Conservation (phyloP, 768 basidiomycete genomes). For the Termitomyces sp. region DNA sequence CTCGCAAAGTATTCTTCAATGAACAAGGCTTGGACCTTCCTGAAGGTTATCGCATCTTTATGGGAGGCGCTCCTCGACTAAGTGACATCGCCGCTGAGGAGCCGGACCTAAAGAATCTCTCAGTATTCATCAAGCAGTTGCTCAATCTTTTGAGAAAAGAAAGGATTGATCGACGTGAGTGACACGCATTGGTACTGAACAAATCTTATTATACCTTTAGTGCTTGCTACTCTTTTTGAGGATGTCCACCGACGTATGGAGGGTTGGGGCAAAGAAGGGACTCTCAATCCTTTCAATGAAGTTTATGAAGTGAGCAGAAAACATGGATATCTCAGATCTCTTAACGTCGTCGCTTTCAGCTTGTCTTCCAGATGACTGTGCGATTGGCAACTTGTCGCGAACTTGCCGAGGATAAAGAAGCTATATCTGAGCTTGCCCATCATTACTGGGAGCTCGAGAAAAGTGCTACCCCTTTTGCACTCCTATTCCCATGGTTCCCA, state of each 20-base stretch:
- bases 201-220: background rate
- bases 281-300: conserved; percentile 14
- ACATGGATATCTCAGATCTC: background rate
- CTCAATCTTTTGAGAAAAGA: conserved; percentile 7
- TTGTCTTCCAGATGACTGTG: conserved; percentile 17
- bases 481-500: conserved; percentile 23
- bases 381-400: conserved; percentile 15
- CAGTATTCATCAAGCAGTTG: conserved; percentile 4
- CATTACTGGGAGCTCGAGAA: conserved; percentile 14
- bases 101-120: background rate
- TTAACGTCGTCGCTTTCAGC: background rate
- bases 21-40: conserved; percentile 15
- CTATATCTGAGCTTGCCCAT: conserved; percentile 7
- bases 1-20: conserved; percentile 20
- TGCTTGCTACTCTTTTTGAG: conserved; percentile 15
- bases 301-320: conserved; percentile 12
- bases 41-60: conserved; percentile 21
- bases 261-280: conserved; percentile 13
- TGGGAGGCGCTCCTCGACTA: conserved; percentile 14
- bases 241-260: conserved; percentile 12
- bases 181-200: background rate
- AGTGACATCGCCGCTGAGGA: conserved; percentile 16
- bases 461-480: conserved; percentile 9
- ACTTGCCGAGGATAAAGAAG: conserved; percentile 14
- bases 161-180: conserved; percentile 8